Conservation (phyloP, 2,329 filamentous ascomycete genomes). For the Blastomyces silverae region DNA sequence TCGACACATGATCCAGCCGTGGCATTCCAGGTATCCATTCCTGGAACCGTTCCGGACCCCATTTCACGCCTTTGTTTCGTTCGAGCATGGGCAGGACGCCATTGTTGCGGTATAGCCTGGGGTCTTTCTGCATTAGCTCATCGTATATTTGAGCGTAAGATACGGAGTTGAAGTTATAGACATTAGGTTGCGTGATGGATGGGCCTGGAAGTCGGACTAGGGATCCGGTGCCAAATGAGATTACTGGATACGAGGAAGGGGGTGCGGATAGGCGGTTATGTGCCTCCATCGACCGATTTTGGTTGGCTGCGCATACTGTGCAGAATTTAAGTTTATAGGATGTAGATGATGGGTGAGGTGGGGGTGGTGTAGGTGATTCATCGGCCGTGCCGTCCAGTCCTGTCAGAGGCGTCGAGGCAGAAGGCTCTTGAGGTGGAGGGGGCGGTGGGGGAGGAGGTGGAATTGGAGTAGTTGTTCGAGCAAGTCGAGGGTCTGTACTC, state of each 20-base stretch:
- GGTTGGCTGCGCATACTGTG: conserved; percentile 83
- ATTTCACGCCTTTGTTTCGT: conserved; percentile 85
- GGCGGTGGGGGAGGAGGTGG: conserved; percentile 49
- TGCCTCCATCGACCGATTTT: conserved; percentile 99
- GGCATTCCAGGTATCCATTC: conserved; percentile 90
- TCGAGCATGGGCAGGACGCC: conserved; percentile 94
- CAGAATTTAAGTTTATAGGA: conserved; percentile 62
- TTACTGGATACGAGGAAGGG: conserved; percentile 81
- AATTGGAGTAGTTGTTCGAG: conserved; percentile 37
- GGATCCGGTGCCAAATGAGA: conserved; percentile 94
- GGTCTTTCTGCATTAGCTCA: conserved; percentile 79
- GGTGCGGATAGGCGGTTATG: conserved; percentile 83
- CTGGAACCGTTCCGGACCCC: conserved; percentile 94
- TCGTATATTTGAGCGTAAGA: conserved; percentile 94
- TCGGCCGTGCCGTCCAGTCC: conserved; percentile 20
- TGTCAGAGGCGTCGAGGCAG: conserved; percentile 20
- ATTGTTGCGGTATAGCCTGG: conserved; percentile 80
- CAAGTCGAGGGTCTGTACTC: conserved; percentile 48
- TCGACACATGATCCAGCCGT: conserved; percentile 62
- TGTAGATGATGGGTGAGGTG: conserved; percentile 42
- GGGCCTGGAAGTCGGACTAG: conserved; percentile 89
- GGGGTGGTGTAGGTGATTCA: conserved; percentile 20
- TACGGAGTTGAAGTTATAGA: conserved; percentile 96
- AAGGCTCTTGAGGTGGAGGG: conserved; percentile 35
- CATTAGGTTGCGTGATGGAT: conserved; percentile 85